These are phyloP conservation scores for Neocatenulostroma microsporum DNA, from an alignment of 2,329 filamentous ascomycete species.

Conservation along the genomic window DNA sequence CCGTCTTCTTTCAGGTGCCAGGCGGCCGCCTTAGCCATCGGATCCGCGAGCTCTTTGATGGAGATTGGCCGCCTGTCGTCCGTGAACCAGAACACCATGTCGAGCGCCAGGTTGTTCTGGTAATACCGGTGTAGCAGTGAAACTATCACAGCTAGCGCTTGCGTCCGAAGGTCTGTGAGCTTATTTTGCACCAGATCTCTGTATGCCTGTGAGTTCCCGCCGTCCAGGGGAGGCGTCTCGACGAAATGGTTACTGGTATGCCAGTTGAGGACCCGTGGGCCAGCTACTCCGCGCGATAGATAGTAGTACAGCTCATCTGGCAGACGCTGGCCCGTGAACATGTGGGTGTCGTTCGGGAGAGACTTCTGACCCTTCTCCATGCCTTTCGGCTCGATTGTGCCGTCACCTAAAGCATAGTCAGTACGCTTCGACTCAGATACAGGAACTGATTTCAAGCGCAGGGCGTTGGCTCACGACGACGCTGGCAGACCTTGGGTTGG, in stretches of 20 bases:
- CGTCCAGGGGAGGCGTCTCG: slow-evolving; percentile 77
- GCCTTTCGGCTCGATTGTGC: slow-evolving; percentile 67
- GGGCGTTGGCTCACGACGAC: too few species aligned
- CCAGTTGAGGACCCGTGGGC: slow-evolving; percentile 70
- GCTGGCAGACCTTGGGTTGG: too few species aligned
- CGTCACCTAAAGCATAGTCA: too few species aligned
- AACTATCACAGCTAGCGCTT: slow-evolving; percentile 69
- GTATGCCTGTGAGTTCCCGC: slow-evolving; percentile 72
- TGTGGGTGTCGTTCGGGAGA: slow-evolving; percentile 76
- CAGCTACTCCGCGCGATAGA: slow-evolving; percentile 72
- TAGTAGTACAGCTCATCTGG: slow-evolving; percentile 89
- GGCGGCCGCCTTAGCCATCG: slow-evolving; percentile 29
- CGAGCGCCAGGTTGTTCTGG: slow-evolving; percentile 68
- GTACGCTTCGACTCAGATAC: too few species aligned
- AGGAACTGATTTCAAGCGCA: too few species aligned
- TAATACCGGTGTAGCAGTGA: slow-evolving; percentile 77
- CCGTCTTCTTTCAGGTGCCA: slow-evolving; percentile 61
- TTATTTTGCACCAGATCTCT: slow-evolving; percentile 67
- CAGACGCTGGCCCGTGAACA: slow-evolving; percentile 82
- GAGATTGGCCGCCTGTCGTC: slow-evolving; percentile 56
- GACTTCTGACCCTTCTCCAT: slow-evolving; percentile 62
- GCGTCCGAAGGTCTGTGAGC: slow-evolving; percentile 65
- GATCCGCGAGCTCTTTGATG: too few species aligned
- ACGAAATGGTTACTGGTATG: slow-evolving; percentile 71
- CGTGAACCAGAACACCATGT: slow-evolving; percentile 78